These are phyloP conservation scores for Lecanicillium sp. DNA, from an alignment of 2,329 filamentous ascomycete genomes.

Conservation along the genomic window DNA sequence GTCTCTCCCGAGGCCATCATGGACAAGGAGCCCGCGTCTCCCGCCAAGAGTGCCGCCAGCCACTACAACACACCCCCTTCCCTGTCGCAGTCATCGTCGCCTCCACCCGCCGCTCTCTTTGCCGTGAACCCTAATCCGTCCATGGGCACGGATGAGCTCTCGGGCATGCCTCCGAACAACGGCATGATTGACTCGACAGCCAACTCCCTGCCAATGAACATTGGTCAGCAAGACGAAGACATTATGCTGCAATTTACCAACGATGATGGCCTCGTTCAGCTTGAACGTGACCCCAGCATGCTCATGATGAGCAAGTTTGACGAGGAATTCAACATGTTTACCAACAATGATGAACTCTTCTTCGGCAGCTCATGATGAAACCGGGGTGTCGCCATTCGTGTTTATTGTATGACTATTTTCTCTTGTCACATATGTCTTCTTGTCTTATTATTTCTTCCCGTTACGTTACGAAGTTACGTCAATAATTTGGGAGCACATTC, in stretches of 20 bases:
- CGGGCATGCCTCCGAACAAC: slow-evolving; percentile 24
- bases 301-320: slow-evolving; percentile 49
- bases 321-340: slow-evolving; percentile 50
- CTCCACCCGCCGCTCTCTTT: slow-evolving; percentile 47
- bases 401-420: slow-evolving; percentile 16
- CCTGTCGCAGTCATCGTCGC: slow-evolving; percentile 55
- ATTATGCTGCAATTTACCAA: slow-evolving; percentile 33
- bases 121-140: slow-evolving; percentile 37
- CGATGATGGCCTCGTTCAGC: slow-evolving; percentile 36
- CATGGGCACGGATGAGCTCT: slow-evolving; percentile 25
- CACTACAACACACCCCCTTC: slow-evolving; percentile 54
- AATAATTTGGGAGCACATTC: slow-evolving; percentile 2
- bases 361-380: slow-evolving; percentile 34
- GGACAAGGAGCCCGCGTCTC: slow-evolving; percentile 38
- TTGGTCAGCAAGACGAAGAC: slow-evolving; percentile 38
- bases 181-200: slow-evolving; percentile 28
- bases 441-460: background rate
- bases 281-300: slow-evolving; percentile 42
- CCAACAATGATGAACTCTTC: slow-evolving; percentile 45
- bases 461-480: slow-evolving; percentile 5
- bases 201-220: slow-evolving; percentile 26
- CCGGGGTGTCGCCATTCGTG: slow-evolving; percentile 7
- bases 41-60: slow-evolving; percentile 45
- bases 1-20: slow-evolving; percentile 42
- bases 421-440: slow-evolving; percentile 14